A percentile compares a stretch with the other conserved stretches of the same genome.
phyloP scores from a whole-genome alignment of 805 yeast species.

The Hermanozyma aechmeae region DNA sequence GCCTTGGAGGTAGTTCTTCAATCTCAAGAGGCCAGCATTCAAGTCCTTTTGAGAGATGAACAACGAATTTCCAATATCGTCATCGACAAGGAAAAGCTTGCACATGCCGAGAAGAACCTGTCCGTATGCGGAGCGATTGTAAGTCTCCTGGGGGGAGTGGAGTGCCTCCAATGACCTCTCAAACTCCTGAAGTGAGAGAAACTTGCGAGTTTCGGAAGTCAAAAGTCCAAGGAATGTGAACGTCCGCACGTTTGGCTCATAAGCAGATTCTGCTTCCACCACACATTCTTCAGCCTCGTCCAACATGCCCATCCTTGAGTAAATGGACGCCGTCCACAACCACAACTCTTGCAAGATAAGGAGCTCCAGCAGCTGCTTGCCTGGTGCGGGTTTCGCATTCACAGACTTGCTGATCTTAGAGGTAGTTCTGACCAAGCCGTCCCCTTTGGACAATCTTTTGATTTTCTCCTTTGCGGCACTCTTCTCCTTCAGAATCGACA shows the following conservation, averaged over 20 bases:
- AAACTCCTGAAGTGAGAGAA: slow-evolving; percentile 51
- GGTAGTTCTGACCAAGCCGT: slow-evolving; percentile 1
- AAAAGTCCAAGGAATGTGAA: slow-evolving; percentile 41
- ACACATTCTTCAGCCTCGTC: slow-evolving; percentile 65
- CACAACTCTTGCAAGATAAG: slow-evolving; percentile 51
- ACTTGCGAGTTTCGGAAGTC: slow-evolving; percentile 31
- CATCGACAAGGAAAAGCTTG: slow-evolving; percentile 37
- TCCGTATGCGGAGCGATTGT: slow-evolving; percentile 29
- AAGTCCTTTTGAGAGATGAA: slow-evolving; percentile 50
- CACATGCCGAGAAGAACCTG: slow-evolving; percentile 49
- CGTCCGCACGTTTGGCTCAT: slow-evolving; percentile 37
- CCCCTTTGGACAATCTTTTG: slow-evolving; percentile 9
- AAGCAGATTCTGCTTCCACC: slow-evolving; percentile 54
- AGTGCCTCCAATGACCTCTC: slow-evolving; percentile 49
- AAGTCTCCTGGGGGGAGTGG: slow-evolving; percentile 11
- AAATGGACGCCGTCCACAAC: slow-evolving; percentile 65
- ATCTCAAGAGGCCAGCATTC: slow-evolving; percentile 51
- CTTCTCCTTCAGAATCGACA: slow-evolving; percentile 5
- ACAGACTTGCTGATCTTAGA: not conserved
- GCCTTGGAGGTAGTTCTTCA: slow-evolving; percentile 37
- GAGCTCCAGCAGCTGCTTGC: slow-evolving; percentile 1
- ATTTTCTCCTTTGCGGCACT: slow-evolving; percentile 13
- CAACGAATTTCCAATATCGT: slow-evolving; percentile 17
- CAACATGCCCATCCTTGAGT: slow-evolving; percentile 42
- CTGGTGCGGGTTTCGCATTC: not conserved